Evolutionary conservation across 148 eudicot species (phyloP), one percentile per base, ranked within the genome.

Genomic region (Limonium bicolor): DNA sequence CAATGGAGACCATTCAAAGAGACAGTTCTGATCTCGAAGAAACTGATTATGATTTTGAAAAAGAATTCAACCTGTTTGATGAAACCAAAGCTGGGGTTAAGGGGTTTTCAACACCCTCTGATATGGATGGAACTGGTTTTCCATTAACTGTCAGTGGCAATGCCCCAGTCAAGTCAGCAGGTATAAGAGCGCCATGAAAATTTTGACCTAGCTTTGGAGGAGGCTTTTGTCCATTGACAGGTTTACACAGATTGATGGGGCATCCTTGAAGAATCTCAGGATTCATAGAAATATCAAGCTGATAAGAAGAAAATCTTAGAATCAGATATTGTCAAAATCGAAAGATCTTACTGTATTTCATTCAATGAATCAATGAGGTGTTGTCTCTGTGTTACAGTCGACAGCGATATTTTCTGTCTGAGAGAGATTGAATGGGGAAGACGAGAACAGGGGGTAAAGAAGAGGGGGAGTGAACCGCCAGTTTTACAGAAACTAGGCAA

Each of bases 61-160:
- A 62, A 60, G 80, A 65, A 36, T 67, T 72, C 13, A 50, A 46
- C 33, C 77, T 61, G 37, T 78, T 78, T 16, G 77, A 78, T 9
- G 52, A 55, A 36, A 67, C 86, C 10, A 73, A 67, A 48, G 73
- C 72, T 20, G 80, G 86, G n/a, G 86, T 78, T 8, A 78, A 78
- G 48, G 86, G 81, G 39, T 55, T 53, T 26, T 33, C 55, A 56
- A 36, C 29, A 45, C 18, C 58, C 56, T 56, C 62, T 24, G 54
- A 14, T 27, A 27, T 41, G 36, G 67, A 44, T 42, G 47, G 29
- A 19, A 46, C 58, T 23, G 46, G 28, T 41, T 42, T 70, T 55
- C 56, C 47, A 36, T 57, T 65, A 32, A 42, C 30, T 28, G 31
- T 40, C 25, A 21, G 35, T 33, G 46, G 59, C 41, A 47, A 49